These are phyloP conservation scores for Geotrichum restrictum DNA, from an alignment of 1,139 yeast genomes.

Conservation along the genomic window DNA sequence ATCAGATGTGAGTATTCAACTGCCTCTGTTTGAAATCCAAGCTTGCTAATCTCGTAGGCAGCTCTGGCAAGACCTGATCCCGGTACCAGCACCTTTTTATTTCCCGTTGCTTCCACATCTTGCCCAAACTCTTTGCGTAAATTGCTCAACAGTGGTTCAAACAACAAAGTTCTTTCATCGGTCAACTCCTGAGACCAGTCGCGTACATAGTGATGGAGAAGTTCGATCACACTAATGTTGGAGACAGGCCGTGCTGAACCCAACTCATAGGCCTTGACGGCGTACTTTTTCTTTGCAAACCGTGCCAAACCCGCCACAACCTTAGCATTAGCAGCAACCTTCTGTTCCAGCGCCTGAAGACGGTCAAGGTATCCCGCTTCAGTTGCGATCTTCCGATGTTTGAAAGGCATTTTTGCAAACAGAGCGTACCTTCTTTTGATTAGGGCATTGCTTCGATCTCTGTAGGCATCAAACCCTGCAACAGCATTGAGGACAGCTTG, in stretches of 20 bases:
- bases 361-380: slow-evolving; percentile 56
- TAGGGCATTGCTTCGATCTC: slow-evolving; percentile 41
- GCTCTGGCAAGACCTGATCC: slow-evolving; percentile 77
- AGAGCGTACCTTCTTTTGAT: slow-evolving; percentile 48
- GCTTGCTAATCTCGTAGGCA: slow-evolving; percentile 55
- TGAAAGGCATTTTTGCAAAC: slow-evolving; percentile 50
- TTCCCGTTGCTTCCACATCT: slow-evolving; percentile 19
- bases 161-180: slow-evolving; percentile 51
- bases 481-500: slow-evolving; percentile 50
- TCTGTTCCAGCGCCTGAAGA: slow-evolving; percentile 46
- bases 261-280: slow-evolving; percentile 45
- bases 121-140: slow-evolving; percentile 37
- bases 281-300: slow-evolving; percentile 42
- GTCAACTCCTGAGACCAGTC: slow-evolving; percentile 59
- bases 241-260: slow-evolving; percentile 28
- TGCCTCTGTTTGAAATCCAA: slow-evolving; percentile 54
- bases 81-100: slow-evolving; percentile 53
- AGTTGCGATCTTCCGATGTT: slow-evolving; percentile 53
- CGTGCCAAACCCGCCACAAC: slow-evolving; percentile 48
- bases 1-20: slow-evolving; percentile 70
- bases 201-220: slow-evolving; percentile 66
- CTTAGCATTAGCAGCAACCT: slow-evolving; percentile 46
- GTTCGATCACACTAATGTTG: slow-evolving; percentile 60
- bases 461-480: slow-evolving; percentile 49
- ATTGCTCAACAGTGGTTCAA: slow-evolving; percentile 46